These are phyloP conservation scores for Fraxinus floribunda DNA, from an alignment of 305 asterid genomes.

Conservation along the genomic window DNA sequence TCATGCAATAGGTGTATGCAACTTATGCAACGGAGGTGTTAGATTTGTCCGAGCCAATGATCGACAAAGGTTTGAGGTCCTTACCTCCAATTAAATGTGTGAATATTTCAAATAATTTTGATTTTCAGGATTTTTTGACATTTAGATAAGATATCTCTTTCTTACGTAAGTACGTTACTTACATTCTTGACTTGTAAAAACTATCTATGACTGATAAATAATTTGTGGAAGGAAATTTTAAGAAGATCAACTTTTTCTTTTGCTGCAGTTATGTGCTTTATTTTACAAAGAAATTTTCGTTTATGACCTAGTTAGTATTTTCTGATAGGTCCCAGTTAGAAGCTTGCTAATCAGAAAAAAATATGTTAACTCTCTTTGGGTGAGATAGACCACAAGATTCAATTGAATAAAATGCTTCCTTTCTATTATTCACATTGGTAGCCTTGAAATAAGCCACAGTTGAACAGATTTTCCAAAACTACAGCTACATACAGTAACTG, in stretches of 20 bases:
- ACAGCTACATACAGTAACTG: not conserved
- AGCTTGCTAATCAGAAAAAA: not conserved
- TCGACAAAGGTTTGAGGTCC: conserved; percentile 49
- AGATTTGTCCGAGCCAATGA: conserved; percentile 82
- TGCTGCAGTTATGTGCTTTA: not conserved
- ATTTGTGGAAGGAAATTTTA: not conserved
- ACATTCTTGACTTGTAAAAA: not conserved
- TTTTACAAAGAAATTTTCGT: not conserved
- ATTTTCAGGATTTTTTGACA: not conserved
- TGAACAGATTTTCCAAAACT: too few species aligned
- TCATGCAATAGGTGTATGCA: conserved; percentile 71
- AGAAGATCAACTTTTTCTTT: not conserved
- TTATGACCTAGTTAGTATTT: not conserved
- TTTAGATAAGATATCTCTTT: not conserved
- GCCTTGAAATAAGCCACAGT: not conserved
- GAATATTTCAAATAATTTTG: not conserved
- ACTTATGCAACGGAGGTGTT: conserved; percentile 89
- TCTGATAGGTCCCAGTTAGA: not conserved
- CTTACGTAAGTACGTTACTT: not conserved
- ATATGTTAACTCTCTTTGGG: not conserved
- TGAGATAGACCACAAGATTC: not conserved
- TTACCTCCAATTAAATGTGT: not conserved
- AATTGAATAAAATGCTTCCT: not conserved
- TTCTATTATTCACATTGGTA: not conserved
- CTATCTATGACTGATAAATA: not conserved